Percentiles rank a stretch among this genome's conserved stretches.
Conservation (phyloP, 805 yeast species). For the Wickerhamiella occidentalis region DNA sequence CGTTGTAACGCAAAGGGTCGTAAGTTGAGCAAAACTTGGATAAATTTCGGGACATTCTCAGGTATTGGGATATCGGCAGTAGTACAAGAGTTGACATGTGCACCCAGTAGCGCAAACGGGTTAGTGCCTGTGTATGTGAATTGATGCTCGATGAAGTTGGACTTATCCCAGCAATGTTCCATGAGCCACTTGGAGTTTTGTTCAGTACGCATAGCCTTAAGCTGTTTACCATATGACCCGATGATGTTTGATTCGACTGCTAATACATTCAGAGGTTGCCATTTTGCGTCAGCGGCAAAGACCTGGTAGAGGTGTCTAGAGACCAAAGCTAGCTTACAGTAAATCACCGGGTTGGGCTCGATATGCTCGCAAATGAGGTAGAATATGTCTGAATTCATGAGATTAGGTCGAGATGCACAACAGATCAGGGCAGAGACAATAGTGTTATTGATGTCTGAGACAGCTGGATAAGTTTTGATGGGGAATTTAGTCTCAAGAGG, state of each 20-base stretch:
- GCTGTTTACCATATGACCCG: background rate
- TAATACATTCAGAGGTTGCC: background rate
- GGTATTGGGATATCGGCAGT: background rate
- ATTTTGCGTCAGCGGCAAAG: background rate
- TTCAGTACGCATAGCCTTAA: background rate
- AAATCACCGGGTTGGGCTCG: conserved; percentile 4
- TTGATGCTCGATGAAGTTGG: background rate
- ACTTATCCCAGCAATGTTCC: background rate
- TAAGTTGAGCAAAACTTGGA: background rate
- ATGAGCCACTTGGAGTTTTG: background rate
- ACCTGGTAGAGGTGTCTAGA: background rate
- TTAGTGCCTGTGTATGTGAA: background rate
- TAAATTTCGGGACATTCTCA: too few relatives aligned
- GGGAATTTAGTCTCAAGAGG: too few relatives aligned
- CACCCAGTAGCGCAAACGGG: background rate
- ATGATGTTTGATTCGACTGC: background rate
- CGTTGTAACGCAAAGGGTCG: background rate
- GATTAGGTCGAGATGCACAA: too few relatives aligned
- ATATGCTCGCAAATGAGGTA: background rate
- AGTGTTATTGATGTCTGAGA: too few relatives aligned
- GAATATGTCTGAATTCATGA: background rate
- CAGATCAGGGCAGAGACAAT: too few relatives aligned
- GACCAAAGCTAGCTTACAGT: background rate
- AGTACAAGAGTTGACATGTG: background rate
- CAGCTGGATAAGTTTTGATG: too few relatives aligned